Percentiles rank a stretch among this genome's conserved stretches.
These are phyloP conservation scores for Penicillium sp. DNA, from an alignment of 2,329 filamentous ascomycete genomes.

Conservation along the genomic window DNA sequence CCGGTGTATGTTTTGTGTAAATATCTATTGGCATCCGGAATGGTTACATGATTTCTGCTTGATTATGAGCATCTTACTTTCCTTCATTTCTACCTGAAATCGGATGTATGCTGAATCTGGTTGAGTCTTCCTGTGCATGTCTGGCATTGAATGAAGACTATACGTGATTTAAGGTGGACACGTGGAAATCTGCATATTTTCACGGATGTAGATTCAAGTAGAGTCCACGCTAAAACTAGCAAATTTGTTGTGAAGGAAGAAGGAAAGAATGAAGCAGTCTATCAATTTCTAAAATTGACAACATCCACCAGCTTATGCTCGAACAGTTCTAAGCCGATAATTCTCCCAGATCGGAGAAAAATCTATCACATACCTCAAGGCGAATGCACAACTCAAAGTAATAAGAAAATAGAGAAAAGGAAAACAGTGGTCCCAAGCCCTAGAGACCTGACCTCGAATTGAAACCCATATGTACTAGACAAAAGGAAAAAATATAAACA, in stretches of 20 bases:
- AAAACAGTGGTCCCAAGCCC: slow-evolving; percentile 4
- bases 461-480: slow-evolving; percentile 26
- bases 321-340: background rate
- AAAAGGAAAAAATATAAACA: slow-evolving; percentile 16
- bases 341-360: background rate
- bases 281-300: background rate
- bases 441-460: slow-evolving; percentile 17
- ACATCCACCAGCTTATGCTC: background rate
- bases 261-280: background rate
- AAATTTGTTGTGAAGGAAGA: background rate
- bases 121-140: background rate
- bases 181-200: background rate
- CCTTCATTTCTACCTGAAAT: background rate
- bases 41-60: slow-evolving; percentile 31
- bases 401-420: slow-evolving; percentile 3
- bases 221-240: background rate
- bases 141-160: background rate
- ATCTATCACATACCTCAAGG: background rate
- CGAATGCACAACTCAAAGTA: background rate
- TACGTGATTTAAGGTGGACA: background rate
- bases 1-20: slow-evolving; percentile 31
- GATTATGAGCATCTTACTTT: slow-evolving; percentile 3
- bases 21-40: slow-evolving; percentile 43
- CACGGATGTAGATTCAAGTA: background rate
- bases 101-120: background rate